Conservation (phyloP, 2,329 filamentous ascomycete genomes). For the Penicillium corylophilum region DNA sequence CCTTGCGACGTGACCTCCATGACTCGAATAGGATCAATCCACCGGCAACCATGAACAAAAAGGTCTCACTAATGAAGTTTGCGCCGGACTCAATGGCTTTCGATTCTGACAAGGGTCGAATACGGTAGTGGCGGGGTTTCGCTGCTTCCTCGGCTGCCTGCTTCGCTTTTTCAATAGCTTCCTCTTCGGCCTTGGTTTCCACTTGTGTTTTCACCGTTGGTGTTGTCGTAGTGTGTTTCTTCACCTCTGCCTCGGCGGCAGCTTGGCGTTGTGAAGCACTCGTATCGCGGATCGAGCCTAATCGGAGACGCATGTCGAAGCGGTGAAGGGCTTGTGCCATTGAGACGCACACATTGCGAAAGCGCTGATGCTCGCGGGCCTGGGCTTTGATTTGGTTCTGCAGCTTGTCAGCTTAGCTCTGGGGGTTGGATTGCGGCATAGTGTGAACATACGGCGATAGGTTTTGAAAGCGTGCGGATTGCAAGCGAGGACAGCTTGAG, state of each 20-base stretch:
- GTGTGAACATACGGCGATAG: conserved; percentile 57
- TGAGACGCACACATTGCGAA: conserved; percentile 60
- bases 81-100: conserved; percentile 69
- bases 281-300: conserved; percentile 63
- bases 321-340: conserved; percentile 65
- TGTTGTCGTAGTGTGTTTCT: conserved; percentile 51
- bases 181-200: conserved; percentile 57
- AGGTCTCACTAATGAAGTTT: conserved; percentile 67
- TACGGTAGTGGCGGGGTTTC: conserved; percentile 53
- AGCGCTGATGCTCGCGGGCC: conserved; percentile 67
- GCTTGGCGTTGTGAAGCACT: conserved; percentile 50
- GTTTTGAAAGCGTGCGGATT: conserved; percentile 66
- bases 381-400: conserved; percentile 68
- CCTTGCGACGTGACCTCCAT: conserved; percentile 61
- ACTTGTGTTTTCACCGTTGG: conserved; percentile 64
- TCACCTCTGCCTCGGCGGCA: conserved; percentile 55
- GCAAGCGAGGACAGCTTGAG: conserved; percentile 65
- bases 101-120: conserved; percentile 63
- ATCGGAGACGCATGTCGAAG: conserved; percentile 66
- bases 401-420: conserved; percentile 22
- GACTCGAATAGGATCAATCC: conserved; percentile 63
- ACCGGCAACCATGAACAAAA: conserved; percentile 65
- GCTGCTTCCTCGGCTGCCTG: conserved; percentile 47
- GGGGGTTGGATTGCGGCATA: background rate
- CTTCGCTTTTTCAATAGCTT: conserved; percentile 45